Percentiles rank a stretch among this genome's conserved stretches.
Evolutionary conservation across 176 grass and related monocot species (phyloP).

Genomic region (Puccinellia tenuiflora): DNA sequence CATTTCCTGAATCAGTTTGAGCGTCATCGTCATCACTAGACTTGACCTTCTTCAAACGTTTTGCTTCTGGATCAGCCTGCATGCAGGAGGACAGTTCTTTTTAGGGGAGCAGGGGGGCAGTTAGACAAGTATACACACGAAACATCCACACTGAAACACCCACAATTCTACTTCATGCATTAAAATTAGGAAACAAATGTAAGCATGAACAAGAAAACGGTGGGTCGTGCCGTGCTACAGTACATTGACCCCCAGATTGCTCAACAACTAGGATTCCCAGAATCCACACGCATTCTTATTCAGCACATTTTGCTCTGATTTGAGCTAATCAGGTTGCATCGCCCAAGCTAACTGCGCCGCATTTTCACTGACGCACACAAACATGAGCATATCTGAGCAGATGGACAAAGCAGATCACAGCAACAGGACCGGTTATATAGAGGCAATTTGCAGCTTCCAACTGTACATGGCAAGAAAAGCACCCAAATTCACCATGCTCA

Average conservation of each 20-base stretch:
- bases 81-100: background rate
- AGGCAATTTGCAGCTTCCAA: background rate
- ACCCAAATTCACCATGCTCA: background rate
- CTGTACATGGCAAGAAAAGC: background rate
- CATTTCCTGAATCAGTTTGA: constrained; percentile 53
- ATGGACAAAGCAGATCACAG: background rate
- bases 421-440: background rate
- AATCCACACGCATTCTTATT: background rate
- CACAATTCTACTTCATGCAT: background rate
- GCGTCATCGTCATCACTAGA: constrained; percentile 40
- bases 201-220: background rate
- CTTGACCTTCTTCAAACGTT: constrained; percentile 61
- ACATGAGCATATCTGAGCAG: background rate
- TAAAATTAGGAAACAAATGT: background rate
- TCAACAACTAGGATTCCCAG: background rate
- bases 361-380: background rate
- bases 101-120: background rate
- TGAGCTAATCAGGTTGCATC: background rate
- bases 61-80: constrained; percentile 57
- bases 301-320: background rate
- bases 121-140: background rate
- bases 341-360: background rate
- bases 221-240: background rate
- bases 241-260: background rate
- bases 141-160: background rate